Percentiles rank a stretch among this genome's conserved stretches.
Conservation (phyloP, 495 filamentous ascomycete species). For the Xylaria grammica region DNA sequence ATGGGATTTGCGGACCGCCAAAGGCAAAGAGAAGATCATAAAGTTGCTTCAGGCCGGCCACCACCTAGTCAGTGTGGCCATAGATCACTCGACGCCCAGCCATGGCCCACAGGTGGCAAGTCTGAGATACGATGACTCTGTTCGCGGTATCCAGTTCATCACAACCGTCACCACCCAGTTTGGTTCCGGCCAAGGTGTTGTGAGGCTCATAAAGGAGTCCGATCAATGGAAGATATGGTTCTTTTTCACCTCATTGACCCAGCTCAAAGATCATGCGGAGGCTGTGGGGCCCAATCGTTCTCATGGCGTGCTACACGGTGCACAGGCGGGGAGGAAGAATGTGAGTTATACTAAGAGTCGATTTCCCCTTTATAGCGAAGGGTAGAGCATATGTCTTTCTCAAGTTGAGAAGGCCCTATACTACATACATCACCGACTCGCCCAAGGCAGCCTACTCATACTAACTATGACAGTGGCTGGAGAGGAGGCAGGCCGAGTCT, state of each 20-base stretch:
- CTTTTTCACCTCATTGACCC: slow-evolving; percentile 63
- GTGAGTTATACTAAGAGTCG: slow-evolving; percentile 12
- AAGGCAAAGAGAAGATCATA: slow-evolving; percentile 57
- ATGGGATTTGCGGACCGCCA: slow-evolving; percentile 65
- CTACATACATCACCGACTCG: too few relatives aligned
- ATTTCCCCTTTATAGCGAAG: neutral
- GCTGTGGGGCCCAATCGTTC: slow-evolving; percentile 52
- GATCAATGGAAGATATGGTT: slow-evolving; percentile 69
- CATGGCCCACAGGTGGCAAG: slow-evolving; percentile 52
- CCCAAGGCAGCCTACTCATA: neutral
- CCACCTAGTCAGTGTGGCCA: slow-evolving; percentile 56
- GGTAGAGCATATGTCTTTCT: too few relatives aligned
- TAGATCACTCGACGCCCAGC: slow-evolving; percentile 41
- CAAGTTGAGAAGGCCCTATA: too few relatives aligned
- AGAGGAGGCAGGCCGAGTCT: slow-evolving; percentile 59
- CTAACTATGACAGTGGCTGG: slow-evolving; percentile 58
- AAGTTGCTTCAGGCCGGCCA: slow-evolving; percentile 52
- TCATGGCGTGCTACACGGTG: slow-evolving; percentile 58
- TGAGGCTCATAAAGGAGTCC: slow-evolving; percentile 56
- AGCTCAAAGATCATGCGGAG: slow-evolving; percentile 59
- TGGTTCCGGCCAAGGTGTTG: slow-evolving; percentile 62
- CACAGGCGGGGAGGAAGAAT: slow-evolving; percentile 51
- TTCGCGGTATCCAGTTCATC: slow-evolving; percentile 58
- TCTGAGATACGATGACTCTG: slow-evolving; percentile 51
- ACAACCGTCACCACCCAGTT: slow-evolving; percentile 57